phyloP scores from a whole-genome alignment of 352 stramenopile genomes.

The Pythium monospermum region DNA sequence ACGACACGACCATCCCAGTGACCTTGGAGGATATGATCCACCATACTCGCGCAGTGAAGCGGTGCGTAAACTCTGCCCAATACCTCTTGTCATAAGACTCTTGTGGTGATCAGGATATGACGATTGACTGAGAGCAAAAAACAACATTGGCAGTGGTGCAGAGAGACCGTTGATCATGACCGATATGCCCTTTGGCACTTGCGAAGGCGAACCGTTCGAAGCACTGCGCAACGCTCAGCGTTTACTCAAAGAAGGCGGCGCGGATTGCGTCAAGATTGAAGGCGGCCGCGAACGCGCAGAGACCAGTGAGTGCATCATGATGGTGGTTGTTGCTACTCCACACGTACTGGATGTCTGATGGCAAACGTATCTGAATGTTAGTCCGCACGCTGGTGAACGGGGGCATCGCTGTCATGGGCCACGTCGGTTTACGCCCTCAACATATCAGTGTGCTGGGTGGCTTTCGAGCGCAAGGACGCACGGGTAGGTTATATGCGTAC shows the following conservation, averaged over 20 bases:
- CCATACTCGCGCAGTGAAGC: conserved; percentile 94
- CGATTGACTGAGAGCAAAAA: background rate
- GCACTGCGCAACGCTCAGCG: conserved; percentile 94
- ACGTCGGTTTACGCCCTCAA: conserved; percentile 97
- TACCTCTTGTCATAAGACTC: no score
- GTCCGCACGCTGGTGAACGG: conserved; percentile 71
- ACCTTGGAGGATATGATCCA: conserved; percentile 98
- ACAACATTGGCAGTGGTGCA: conserved; percentile 37
- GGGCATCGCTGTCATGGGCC: conserved; percentile 96
- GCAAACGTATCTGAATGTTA: conserved; percentile 16
- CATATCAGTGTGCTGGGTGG: conserved; percentile 93
- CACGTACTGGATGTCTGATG: background rate
- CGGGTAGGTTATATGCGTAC: conserved; percentile 59
- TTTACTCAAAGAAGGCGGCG: conserved; percentile 92
- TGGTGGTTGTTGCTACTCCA: no score
- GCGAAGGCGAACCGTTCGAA: conserved; percentile 89
- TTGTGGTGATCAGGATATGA: background rate
- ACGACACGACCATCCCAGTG: conserved; percentile 90
- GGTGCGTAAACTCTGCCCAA: no score
- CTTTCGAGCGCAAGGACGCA: conserved; percentile 95
- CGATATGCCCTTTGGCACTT: conserved; percentile 99
- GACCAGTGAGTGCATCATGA: no score
- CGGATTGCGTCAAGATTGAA: conserved; percentile 99
- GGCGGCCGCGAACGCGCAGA: conserved; percentile 83
- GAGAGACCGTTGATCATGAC: conserved; percentile 91